Percentiles rank a stretch among this genome's conserved stretches.
Conservation (phyloP, 345 rosid genomes). For the Gossypium ekmanianum region DNA sequence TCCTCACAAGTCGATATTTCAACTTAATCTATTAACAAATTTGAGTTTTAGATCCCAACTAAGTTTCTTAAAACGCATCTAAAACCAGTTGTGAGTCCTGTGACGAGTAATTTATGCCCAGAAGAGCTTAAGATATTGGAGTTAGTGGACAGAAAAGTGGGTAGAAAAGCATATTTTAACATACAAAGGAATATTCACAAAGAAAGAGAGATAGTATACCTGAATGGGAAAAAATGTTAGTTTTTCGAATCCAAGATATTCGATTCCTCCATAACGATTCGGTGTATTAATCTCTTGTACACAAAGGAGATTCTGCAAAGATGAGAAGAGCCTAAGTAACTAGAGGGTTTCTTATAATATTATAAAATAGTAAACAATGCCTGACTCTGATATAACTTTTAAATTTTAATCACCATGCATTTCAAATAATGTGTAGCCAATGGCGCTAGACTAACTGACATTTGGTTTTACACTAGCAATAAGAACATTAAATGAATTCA, state of each 20-base stretch:
- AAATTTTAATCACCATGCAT: not conserved
- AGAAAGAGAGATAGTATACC: constrained; percentile 34
- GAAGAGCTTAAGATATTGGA: not conserved
- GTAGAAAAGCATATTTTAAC: not conserved
- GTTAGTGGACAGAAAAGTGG: not conserved
- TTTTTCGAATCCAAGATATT: constrained; percentile 81
- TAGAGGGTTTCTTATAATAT: not conserved
- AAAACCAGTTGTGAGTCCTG: not conserved
- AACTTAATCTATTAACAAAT: not conserved
- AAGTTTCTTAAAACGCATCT: not conserved
- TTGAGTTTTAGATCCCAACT: not conserved
- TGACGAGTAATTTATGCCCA: not conserved
- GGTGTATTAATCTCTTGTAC: constrained; percentile 71
- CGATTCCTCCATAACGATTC: constrained; percentile 72
- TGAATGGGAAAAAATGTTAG: constrained; percentile 89
- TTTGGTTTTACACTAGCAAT: not conserved
- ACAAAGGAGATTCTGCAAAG: constrained; percentile 70
- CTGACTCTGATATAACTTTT: not conserved
- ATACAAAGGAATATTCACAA: not conserved
- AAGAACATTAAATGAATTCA: not conserved
- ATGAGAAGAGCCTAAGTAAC: not conserved
- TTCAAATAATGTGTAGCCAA: not conserved
- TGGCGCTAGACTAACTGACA: not conserved
- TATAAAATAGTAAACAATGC: not conserved
- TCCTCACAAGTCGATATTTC: not conserved